Evolutionary conservation across 306 rosid genomes (phyloP), one percentile per base, ranked within the genome.

Genomic region (Lathyrus tuberosus): DNA sequence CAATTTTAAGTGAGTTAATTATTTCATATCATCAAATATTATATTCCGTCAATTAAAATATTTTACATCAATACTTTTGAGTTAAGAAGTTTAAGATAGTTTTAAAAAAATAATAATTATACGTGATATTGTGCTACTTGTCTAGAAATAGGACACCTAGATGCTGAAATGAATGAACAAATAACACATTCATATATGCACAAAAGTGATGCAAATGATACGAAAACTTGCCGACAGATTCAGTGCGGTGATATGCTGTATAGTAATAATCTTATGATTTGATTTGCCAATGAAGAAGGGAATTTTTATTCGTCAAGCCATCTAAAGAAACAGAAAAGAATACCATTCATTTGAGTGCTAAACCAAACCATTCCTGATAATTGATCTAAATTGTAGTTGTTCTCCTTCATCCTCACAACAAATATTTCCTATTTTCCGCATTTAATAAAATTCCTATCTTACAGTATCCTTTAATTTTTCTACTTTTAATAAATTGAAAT

Each of bases 341-440:
- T 24, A 67, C 0, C 33, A 49, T 38, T 18, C 22, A 7, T 70
- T 12, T 18, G 35, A 17, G 46, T 60, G 38, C 18, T 42, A 44
- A 48, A 54, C 35, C 69, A 57, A 57, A 14, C 1, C 40, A 60
- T 38, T 51, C 61, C 58, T 17, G 3, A 49, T 49, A 49, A 8
- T 49, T 48, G 54, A 15, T 16, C 54, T 16, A 47, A 47, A 3
- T 47, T 47, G 7, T 47, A 15, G 2, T 15, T 15, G 22, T 16
- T 7, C 40, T 14, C 8, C 57, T 26, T 62, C 65, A 54, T 47
- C 59, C 73, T 60, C 72, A 42, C 18, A 35, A 6, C 41, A 60
- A 51, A 43, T 20, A 70, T 54, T 67, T 70, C 64, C 53, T 2
- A 10, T 52, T 62, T 40, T 53, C 59, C 72, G 17, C 20, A 28